These are phyloP conservation scores for Solanum tarijense DNA, from an alignment of 257 asterid genomes.

Conservation along the genomic window DNA sequence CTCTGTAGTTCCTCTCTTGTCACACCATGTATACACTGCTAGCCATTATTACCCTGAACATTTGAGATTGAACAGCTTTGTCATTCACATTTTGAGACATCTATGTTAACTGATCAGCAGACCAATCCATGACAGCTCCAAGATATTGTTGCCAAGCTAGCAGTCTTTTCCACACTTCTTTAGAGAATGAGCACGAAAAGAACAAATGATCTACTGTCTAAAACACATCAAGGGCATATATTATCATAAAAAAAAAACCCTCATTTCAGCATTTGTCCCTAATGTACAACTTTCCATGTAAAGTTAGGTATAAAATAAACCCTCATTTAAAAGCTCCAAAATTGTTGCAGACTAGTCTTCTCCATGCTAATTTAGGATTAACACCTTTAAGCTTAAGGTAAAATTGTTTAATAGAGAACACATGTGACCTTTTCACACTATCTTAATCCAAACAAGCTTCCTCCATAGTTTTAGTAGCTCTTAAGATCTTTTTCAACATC, in stretches of 20 bases:
- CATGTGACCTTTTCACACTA: neutral
- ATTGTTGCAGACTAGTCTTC: neutral
- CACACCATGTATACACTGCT: too few relatives aligned
- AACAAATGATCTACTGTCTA: neutral
- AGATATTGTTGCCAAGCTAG: neutral
- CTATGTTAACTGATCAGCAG: too few relatives aligned
- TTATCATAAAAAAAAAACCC: neutral
- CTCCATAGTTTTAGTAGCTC: neutral
- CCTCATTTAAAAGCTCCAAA: neutral
- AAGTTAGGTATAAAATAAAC: neutral
- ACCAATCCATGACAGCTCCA: neutral
- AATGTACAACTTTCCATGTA: neutral
- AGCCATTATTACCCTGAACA: too few relatives aligned
- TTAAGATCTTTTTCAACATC: neutral
- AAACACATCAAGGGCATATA: neutral
- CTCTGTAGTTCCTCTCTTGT: too few relatives aligned
- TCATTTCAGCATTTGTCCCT: neutral
- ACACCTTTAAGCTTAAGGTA: neutral
- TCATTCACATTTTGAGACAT: neutral
- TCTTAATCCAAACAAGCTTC: neutral
- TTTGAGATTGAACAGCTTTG: neutral
- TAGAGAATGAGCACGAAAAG: neutral
- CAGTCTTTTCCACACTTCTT: neutral
- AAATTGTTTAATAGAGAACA: neutral
- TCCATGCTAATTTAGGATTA: neutral